Evolutionary conservation across 352 stramenopile genomes (phyloP), one percentile per base, ranked within the genome.

Genomic region (Pythium phragmitis): DNA sequence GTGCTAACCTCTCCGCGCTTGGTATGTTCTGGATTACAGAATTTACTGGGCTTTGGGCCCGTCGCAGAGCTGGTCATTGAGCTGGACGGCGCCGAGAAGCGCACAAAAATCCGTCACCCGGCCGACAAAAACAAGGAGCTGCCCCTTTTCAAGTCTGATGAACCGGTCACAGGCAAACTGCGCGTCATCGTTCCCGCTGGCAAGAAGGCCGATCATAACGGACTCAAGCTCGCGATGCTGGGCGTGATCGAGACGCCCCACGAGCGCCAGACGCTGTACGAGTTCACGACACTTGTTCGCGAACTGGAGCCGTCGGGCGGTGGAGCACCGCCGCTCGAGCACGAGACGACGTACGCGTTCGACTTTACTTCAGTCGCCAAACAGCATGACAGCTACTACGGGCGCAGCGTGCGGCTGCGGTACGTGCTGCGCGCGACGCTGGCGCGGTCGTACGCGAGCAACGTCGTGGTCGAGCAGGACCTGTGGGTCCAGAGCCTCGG

Each of bases 361-460:
- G 81, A 96, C 54, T 99, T 99, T 78, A 79, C 79, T 16, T 91
- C 92, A 52, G 93, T 98, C 28, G 88, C 98, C 51, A 98, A 98
- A 75, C 83, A 87, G 13, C 90, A 98, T 69, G 97, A 99, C 76
- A 98, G 91, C 37, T 99, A 99, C 71, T 92, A 96, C 55, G 97
- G 97, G 43, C 76, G 93, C 13, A 99, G 98, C 76, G 96, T 99
- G 7, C 85, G 87, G 7, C 75, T 99, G 21, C 88, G 96, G 64
- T 99, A 99, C 79, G 95, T 98, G 57, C 69, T 99, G 11, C 84
- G 94, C 59, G 95, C 98, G 0, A 96, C 95, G 7, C 72, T 99
- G 45, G 75, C 92, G 64, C 80, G 96, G 17, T 95, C 88, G 57
- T 99, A 98, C 75, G 77, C 96, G 28, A 92, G 82, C 47, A 96